Conservation (phyloP, 1,284 basidiomycete genomes). For the Fomitiporia mediterranea region DNA sequence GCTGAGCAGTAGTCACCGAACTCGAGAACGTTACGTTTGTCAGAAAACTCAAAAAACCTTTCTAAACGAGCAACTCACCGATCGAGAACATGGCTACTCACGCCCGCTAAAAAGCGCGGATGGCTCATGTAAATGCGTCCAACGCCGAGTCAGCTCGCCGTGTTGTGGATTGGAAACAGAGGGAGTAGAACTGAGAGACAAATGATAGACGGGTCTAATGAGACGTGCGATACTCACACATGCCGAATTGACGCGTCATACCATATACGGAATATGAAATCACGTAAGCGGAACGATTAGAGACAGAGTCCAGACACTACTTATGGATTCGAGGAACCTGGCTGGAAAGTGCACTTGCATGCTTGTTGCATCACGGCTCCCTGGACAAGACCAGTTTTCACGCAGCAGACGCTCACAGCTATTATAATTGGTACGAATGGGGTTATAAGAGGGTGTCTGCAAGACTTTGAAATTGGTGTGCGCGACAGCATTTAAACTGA, state of each 20-base stretch:
- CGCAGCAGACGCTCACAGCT: too few species aligned
- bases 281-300: too few species aligned
- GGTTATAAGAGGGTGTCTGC: too few species aligned
- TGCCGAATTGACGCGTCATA: background rate
- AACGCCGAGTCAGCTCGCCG: background rate
- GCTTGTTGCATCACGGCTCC: too few species aligned
- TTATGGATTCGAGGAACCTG: too few species aligned
- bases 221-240: background rate
- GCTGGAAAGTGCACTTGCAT: too few species aligned
- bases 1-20: conserved; percentile 4
- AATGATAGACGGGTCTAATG: background rate
- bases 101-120: conserved; percentile 11
- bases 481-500: too few species aligned
- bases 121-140: conserved; percentile 11
- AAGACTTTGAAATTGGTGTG: too few species aligned
- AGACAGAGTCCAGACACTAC: too few species aligned
- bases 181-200: background rate
- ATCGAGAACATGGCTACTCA: conserved; percentile 12
- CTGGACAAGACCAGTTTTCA: too few species aligned
- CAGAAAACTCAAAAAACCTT: background rate
- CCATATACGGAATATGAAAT: too few species aligned
- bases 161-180: background rate
- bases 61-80: background rate
- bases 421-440: too few species aligned
- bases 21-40: background rate